Percentiles rank a stretch among this genome's conserved stretches.
These are phyloP conservation scores for Phytopythium oedochilum DNA, from an alignment of 352 stramenopile species.

Conservation along the genomic window DNA sequence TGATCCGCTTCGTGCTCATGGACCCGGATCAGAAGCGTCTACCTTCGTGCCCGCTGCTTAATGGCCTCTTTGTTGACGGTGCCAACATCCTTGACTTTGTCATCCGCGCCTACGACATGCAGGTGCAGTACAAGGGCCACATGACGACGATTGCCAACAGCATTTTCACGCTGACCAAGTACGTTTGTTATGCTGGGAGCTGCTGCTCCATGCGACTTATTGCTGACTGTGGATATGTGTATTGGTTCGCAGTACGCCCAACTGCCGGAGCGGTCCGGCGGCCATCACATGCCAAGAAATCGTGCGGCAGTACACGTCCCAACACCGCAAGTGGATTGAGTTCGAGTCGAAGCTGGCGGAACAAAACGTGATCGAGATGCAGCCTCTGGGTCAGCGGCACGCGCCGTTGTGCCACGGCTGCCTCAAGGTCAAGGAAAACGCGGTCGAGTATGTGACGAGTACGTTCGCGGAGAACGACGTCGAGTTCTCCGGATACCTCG, in stretches of 20 bases:
- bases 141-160: constrained; percentile 89
- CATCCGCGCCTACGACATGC: constrained; percentile 65
- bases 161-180: constrained; percentile 86
- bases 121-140: constrained; percentile 85
- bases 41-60: constrained; percentile 70
- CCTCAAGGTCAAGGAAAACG: constrained; percentile 74
- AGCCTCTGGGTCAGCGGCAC: constrained; percentile 73
- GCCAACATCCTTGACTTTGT: constrained; percentile 82
- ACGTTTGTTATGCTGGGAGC: constrained; percentile 14
- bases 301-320: constrained; percentile 67
- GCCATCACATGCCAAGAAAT: constrained; percentile 74
- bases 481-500: constrained; percentile 68
- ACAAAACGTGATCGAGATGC: constrained; percentile 81
- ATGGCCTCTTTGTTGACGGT: constrained; percentile 65
- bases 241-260: constrained; percentile 45
- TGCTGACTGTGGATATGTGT: background rate
- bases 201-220: background rate
- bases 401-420: constrained; percentile 78
- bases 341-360: constrained; percentile 72
- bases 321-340: constrained; percentile 65
- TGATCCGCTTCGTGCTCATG: constrained; percentile 83
- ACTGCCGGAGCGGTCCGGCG: constrained; percentile 45
- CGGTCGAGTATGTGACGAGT: constrained; percentile 70
- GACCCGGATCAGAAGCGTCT: constrained; percentile 82
- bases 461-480: constrained; percentile 59